Evolutionary conservation across 495 filamentous ascomycete species (phyloP), one percentile per base, ranked within the genome.

Genomic region (Aspergillus carlsbadensis): DNA sequence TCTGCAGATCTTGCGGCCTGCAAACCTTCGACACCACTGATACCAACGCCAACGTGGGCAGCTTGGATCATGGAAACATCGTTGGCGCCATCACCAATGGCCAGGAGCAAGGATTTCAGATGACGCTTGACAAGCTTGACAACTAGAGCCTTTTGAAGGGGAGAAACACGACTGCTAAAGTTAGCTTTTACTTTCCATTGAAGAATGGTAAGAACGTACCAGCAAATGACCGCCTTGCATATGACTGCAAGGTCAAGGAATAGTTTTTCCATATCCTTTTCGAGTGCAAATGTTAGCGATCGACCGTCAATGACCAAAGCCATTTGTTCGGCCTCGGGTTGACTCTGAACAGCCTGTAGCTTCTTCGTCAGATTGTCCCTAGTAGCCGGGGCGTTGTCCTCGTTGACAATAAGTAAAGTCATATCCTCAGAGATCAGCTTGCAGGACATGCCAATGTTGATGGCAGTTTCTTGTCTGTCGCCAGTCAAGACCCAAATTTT

Each of bases 11-110:
- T 84, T 39, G 95, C 95, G 36, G 94, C 94, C 74, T 99, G 94
- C n/a, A 99, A 85, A 80, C 95, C 95, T 81, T 99, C 95, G 31
- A 96, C 82, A 71, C 95, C 95, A 64, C 90, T 95, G 70, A 99
- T 99, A 69, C 95, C 95, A 47, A 99, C 91, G 56, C 95, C 95
- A 60, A 99, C 95, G 70, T 99, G 95, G 10, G 95, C 95, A 15
- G 95, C 95, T 76, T 99, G 95, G 60, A 98, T 99, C 95, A 98
- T 99, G 24, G 92, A 96, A 15, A 98, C 95, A 64, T 98, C 95
- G 74, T 99, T 99, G 36, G 95, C 95, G 57, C 95, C 95, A 64
- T 99, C 95, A 58, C 95, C 95, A 71, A 99, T 94, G 26, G 95
- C 95, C 40, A 99, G 81, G 49, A 96, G 84, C 60, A 98, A 89